Percentiles rank a stretch among this genome's conserved stretches.
phyloP scores from a whole-genome alignment of 2,329 filamentous ascomycete species.

The Pestalotiopsis sp. region DNA sequence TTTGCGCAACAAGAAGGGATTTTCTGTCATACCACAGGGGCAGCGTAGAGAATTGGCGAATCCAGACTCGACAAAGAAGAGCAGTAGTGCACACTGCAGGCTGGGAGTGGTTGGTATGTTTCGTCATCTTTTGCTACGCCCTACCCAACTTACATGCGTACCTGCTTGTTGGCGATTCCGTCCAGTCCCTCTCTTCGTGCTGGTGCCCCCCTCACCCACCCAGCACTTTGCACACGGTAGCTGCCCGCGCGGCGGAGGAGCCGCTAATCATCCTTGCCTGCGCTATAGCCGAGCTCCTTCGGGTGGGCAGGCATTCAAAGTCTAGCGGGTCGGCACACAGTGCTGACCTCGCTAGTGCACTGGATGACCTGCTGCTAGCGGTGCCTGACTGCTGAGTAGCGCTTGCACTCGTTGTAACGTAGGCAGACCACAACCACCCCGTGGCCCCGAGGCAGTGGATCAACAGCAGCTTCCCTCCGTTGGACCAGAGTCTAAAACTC shows the following conservation, averaged over 20 bases:
- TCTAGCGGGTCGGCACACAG: not conserved
- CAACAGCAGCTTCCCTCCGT: slow-evolving; percentile 6
- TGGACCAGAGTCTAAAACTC: slow-evolving; percentile 8
- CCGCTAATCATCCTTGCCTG: not conserved
- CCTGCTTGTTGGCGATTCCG: not conserved
- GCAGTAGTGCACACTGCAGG: not conserved
- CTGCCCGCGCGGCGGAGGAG: not conserved
- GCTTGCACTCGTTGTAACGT: not conserved
- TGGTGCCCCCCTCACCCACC: not conserved
- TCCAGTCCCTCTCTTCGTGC: not conserved
- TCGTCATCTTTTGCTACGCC: not conserved
- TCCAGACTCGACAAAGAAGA: not conserved
- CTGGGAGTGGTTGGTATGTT: not conserved
- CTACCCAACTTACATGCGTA: not conserved
- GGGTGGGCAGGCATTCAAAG: not conserved
- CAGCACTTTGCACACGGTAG: not conserved
- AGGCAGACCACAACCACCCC: not conserved
- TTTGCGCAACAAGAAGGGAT: not conserved
- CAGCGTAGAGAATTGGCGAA: not conserved
- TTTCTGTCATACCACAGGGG: not conserved
- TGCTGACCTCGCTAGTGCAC: not conserved
- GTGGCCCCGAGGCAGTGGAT: not conserved
- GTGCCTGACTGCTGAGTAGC: not conserved
- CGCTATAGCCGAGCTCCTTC: not conserved
- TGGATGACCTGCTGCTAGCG: not conserved